Percentiles rank a stretch among this genome's conserved stretches.
These are phyloP conservation scores for Lactifluus hygrophoroides DNA, from an alignment of 768 basidiomycete genomes.

Conservation along the genomic window DNA sequence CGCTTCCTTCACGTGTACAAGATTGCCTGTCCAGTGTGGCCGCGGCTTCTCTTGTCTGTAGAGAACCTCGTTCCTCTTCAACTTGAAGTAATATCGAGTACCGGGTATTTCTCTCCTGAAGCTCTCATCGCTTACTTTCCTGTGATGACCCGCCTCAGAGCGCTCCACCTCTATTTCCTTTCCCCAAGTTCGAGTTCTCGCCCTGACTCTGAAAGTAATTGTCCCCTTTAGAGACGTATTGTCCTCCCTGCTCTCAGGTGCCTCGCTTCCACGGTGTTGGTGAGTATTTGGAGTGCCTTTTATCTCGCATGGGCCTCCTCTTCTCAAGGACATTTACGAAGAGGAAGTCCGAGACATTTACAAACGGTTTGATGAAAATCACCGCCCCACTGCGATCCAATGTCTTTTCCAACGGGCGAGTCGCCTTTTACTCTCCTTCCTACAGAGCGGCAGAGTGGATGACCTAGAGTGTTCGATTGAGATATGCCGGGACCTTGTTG, in stretches of 20 bases:
- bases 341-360: neutral
- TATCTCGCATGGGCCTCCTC: too few relatives aligned
- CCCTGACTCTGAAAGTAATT: too few relatives aligned
- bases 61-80: neutral
- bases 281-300: too few relatives aligned
- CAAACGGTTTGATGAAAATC: neutral
- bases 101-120: neutral
- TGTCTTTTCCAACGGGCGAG: neutral
- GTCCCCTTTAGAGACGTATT: neutral
- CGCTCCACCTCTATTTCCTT: neutral
- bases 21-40: neutral
- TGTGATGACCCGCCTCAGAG: neutral
- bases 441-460: neutral
- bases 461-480: neutral
- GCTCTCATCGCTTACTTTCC: neutral
- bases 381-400: neutral
- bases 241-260: neutral
- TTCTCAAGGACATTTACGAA: too few relatives aligned
- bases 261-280: too few relatives aligned
- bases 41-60: neutral
- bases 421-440: neutral
- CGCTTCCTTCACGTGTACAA: neutral
- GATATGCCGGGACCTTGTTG: neutral
- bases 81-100: neutral
- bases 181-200: neutral